Percentiles rank a stretch among this genome's conserved stretches.
Evolutionary conservation across 2,329 filamentous ascomycete species (phyloP).

Genomic region (Aspergillus jensenii): DNA sequence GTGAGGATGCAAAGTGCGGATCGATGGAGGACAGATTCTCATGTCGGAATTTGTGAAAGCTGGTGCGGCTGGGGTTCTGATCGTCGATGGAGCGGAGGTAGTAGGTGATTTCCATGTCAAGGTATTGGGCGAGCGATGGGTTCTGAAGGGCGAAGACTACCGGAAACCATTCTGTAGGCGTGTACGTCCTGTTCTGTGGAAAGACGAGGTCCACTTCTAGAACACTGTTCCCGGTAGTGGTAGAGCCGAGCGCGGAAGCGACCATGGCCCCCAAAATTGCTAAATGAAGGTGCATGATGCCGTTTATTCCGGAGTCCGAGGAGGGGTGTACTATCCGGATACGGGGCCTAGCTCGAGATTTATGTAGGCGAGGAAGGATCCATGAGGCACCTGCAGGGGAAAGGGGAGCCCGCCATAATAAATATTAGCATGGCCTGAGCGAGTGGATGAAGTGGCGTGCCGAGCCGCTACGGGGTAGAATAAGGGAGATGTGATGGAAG

Average conservation of each 20-base stretch:
- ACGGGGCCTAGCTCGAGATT: no score
- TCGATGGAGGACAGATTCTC: constrained; percentile 13
- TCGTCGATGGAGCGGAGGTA: constrained; percentile 6
- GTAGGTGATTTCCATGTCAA: constrained; percentile 12
- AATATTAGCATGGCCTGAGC: no score
- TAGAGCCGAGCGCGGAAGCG: background rate
- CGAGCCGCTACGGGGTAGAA: no score
- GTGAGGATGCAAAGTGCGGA: constrained; percentile 10
- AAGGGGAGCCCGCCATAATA: no score
- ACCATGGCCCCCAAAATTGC: background rate
- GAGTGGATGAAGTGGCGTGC: no score
- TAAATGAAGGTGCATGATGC: background rate
- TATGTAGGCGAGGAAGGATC: no score
- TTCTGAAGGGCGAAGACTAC: constrained; percentile 20
- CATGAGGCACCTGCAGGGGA: no score
- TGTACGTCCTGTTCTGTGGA: constrained; percentile 18
- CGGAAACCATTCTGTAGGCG: constrained; percentile 16
- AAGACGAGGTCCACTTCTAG: constrained; percentile 20
- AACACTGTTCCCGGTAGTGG: background rate
- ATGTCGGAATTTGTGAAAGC: constrained; percentile 6
- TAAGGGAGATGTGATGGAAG: no score
- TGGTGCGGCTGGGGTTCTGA: background rate
- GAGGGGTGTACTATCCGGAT: no score
- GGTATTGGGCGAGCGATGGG: constrained; percentile 10
- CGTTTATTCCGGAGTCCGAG: no score